Base-by-base conservation (phyloP, 2,329 filamentous ascomycete species). In the Thielaviopsis punctulata region DNA sequence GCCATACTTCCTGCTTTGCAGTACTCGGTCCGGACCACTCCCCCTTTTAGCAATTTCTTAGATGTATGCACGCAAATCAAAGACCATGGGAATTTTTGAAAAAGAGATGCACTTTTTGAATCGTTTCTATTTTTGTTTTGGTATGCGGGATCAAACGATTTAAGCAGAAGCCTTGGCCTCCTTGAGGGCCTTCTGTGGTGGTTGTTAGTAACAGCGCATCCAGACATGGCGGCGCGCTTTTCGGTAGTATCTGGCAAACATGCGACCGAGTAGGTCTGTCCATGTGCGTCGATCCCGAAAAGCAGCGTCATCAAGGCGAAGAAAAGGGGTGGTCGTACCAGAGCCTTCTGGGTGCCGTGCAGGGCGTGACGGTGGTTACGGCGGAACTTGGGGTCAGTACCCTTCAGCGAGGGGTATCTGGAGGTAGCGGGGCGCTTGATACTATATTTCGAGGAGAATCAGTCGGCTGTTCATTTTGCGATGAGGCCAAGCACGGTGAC, bases 391-490 rank as follows among this genome's bases (percentile, higher is more conserved):
- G 92, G 89, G 76, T 98, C 92, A 71, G 87, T 92, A 66, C 92
- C 92, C 71, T 95, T 95, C 67, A 98, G 84, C 64, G 90, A 96
- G 61, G 92, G 92, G 78, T 98, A 98, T 78, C 92, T 82, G 74
- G 89, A 82, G 69, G 92, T 96, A 82, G 95, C 95, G 61, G 92
- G 92, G 85, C 95, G 96, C 85, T 96, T 96, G 82, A 98, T 98
- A 76, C 90, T 95, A 69, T 63, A 58, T 19, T 41, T 33, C 15
- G 30, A 25, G 13, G n/a, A 41, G 36, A 41, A 41, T 41, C 36
- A 41, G 36, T 41, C n/a, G 36, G 36, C 36, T 41, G 36, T 7
- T 41, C 36, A 41, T 39, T 19, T 36, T 19, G 36, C 36, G 36
- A 41, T 41, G 7, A 8, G 10, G 2, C 22, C 45, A 46, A 18